Base-by-base conservation (phyloP, 2,329 filamentous ascomycete species). In the Cercospora brassicicola region DNA sequence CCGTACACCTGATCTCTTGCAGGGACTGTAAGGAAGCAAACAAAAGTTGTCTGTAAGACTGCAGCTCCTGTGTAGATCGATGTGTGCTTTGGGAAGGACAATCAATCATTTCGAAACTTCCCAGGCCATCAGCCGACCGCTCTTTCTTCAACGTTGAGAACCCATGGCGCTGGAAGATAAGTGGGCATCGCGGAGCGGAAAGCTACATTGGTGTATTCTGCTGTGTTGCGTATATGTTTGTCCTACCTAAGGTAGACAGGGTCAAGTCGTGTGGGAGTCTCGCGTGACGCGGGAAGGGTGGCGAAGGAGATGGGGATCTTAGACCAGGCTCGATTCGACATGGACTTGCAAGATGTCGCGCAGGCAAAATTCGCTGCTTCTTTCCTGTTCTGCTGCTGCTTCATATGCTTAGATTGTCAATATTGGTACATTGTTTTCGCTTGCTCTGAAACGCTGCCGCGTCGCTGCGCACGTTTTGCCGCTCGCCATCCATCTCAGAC, bases 401-500 rank as follows among this genome's bases (percentile, higher is more conserved):
- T 10, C 59, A 28, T 61, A 48, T 30, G 59, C 59, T 61, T 28
- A 48, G 36, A 33, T 42, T 61, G 59, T 45, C 59, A 42, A 61
- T 61, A 30, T 8, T 61, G 33, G 36, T 61, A 45, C 26, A 61
- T 28, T 20, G 8, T 48, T 23, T 28, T 23, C 20, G 9, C 9
- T 23, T 51, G 3, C 4, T 51, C 45, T 48, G 18, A 10, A 11
- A 48, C 36, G 13, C 33, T 30, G 23, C 23, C 2, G 4, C 53
- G 4, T 48, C 45, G 45, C 11, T 10, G n/a, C 9, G 45, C 45
- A 23, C 20, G 13, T 11, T 48, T 48, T 48, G 11, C 45, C 23
- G 23, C 23, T 23, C 23, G 23, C 23, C 23, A 23, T 23, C 23
- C 45, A 23, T 23, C 18, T 20, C 45, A 42, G 36, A n/a, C 15